Evolutionary conservation across 305 asterid genomes (phyloP), one percentile per base, ranked within the genome.

Genomic region (Fraxinus sp.): DNA sequence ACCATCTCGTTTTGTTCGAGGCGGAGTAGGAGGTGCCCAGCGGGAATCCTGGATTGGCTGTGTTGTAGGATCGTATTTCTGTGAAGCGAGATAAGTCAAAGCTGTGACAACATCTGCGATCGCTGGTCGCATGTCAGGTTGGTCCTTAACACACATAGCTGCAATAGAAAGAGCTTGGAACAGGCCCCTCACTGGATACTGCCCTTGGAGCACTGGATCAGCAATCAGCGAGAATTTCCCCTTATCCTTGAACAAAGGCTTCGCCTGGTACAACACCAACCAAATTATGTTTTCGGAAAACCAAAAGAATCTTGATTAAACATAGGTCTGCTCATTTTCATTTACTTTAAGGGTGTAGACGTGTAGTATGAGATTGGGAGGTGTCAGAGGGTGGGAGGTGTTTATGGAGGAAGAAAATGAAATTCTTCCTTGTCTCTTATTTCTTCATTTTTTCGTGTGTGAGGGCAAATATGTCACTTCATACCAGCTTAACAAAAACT

Each of bases 71-170:
- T 92, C 87, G 35, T 86, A 90, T 43, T 91, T 93, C 80, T 93
- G 94, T 13, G 92, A 80, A 72, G 97, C 89, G 8, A 94, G 95
- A 88, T 93, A 93, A 24, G 91, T 83, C 82, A 94, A 86, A 75
- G 98, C 97, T 0, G 97, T 94, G 77, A 94, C 98, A 24, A 94
- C 97, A 30, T 94, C 98, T 0, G 97, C 97, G 22, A 94, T 93
- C 77, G 86, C 84, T 52, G 97, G 98, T 0, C 95, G 89, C 86
- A 89, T 57, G 78, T 85, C 84, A 28, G 98, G 98, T 73, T 91
- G 92, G 82, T 94, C 98, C 80, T 94, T 95, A 68, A 92, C 95
- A 76, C 98, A 94, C 97, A 94, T 92, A 36, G 94, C 95, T 75
- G 97, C 98, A 70, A 94, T 86, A 5, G 97, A 92, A 32, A 94